phyloP scores from a whole-genome alignment of 78 protist species.

The Neovahlkampfia damariscottae region DNA sequence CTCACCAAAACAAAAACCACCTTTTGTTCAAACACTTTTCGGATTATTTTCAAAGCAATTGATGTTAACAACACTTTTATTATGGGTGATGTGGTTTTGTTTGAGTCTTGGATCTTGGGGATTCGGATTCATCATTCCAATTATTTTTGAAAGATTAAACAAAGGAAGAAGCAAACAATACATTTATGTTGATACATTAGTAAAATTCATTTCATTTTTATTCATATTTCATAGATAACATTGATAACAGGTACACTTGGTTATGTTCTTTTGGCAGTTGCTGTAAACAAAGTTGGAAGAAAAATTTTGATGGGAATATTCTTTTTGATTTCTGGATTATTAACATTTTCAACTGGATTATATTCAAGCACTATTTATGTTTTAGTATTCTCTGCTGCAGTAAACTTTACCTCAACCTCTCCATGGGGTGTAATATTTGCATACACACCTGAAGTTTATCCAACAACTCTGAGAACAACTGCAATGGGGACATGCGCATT shows the following conservation, averaged over 20 bases:
- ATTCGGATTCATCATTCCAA: not conserved
- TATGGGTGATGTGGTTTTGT: not conserved
- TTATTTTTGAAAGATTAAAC: not conserved
- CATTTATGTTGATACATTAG: not conserved
- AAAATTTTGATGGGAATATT: not conserved
- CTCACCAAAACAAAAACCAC: no score
- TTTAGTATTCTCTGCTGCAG: not conserved
- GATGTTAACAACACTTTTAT: not conserved
- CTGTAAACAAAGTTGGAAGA: not conserved
- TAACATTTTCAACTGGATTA: not conserved
- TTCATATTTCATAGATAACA: no score
- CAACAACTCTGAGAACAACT: not conserved
- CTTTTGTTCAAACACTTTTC: no score
- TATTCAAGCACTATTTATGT: not conserved
- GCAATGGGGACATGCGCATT: not conserved
- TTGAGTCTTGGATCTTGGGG: not conserved
- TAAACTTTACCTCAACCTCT: not conserved
- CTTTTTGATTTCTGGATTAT: not conserved
- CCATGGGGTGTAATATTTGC: slow-evolving; percentile 1
- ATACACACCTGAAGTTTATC: not conserved
- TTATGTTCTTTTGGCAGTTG: not conserved
- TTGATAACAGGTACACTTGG: not conserved
- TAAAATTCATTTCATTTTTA: no score
- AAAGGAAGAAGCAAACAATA: not conserved
- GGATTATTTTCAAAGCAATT: not conserved